Conservation (phyloP, 2,329 filamentous ascomycete species). For the Cladosporium colombiae region DNA sequence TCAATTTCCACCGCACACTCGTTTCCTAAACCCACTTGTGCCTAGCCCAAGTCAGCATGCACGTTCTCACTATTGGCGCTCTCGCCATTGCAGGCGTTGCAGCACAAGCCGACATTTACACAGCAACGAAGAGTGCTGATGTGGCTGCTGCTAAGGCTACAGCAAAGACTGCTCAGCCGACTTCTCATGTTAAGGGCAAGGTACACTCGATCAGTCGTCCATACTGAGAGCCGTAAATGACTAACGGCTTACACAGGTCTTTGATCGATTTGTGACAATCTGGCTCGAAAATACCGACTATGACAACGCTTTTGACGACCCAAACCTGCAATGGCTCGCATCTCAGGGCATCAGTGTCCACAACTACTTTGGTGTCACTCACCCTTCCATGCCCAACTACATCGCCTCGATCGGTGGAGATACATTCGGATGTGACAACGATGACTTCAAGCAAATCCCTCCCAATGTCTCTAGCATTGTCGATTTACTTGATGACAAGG, state of each 20-base stretch:
- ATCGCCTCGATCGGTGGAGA: conserved; percentile 68
- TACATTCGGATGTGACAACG: conserved; percentile 71
- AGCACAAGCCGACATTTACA: conserved; percentile 39
- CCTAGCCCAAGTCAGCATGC: conserved; percentile 10
- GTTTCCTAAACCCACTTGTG: not conserved
- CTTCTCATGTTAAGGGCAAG: conserved; percentile 66
- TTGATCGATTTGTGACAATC: conserved; percentile 71
- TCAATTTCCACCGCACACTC: not conserved
- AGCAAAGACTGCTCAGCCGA: conserved; percentile 61
- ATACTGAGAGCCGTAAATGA: not conserved
- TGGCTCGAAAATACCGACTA: conserved; percentile 79
- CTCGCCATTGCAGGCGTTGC: conserved; percentile 35
- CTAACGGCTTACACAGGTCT: conserved; percentile 44
- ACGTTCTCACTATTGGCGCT: conserved; percentile 28
- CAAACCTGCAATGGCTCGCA: conserved; percentile 60
- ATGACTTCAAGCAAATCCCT: conserved; percentile 57
- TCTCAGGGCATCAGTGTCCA: conserved; percentile 58
- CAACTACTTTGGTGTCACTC: conserved; percentile 53
- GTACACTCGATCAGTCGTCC: not conserved
- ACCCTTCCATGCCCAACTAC: conserved; percentile 74
- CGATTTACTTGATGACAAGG: conserved; percentile 46
- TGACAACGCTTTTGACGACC: conserved; percentile 63
- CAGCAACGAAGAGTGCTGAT: conserved; percentile 53
- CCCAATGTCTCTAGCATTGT: conserved; percentile 44
- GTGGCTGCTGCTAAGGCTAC: conserved; percentile 61